phyloP scores from a whole-genome alignment of 176 grass and related monocot genomes.

The Otatea glauca region DNA sequence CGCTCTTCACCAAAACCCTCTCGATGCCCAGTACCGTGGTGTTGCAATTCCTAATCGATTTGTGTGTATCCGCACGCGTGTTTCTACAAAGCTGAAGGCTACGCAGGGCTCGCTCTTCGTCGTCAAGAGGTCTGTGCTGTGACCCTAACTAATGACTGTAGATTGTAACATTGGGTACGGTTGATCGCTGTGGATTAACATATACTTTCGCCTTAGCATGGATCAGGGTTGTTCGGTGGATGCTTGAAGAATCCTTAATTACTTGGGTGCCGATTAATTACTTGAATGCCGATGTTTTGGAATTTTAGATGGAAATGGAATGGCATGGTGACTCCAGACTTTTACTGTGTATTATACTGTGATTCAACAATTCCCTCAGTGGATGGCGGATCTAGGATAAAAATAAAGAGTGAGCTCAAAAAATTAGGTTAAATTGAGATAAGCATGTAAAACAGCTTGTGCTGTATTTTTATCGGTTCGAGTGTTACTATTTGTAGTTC shows the following conservation, averaged over 20 bases:
- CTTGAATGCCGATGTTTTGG: neutral
- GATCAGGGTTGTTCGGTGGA: neutral
- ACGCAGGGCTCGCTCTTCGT: conserved; percentile 75
- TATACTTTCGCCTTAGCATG: neutral
- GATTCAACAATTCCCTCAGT: too few relatives aligned
- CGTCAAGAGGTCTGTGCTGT: conserved; percentile 63
- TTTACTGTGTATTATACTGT: neutral
- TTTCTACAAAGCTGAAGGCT: conserved; percentile 56
- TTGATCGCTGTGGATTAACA: neutral
- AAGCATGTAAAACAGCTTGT: too few relatives aligned
- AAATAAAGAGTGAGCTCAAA: too few relatives aligned
- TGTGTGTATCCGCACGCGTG: neutral
- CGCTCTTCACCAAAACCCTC: neutral
- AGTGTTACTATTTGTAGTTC: too few relatives aligned
- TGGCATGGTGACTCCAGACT: neutral
- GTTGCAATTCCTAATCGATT: neutral
- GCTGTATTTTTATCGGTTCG: too few relatives aligned
- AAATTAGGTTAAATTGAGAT: too few relatives aligned
- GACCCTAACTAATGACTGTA: neutral
- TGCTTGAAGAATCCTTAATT: neutral
- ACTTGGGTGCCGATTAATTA: neutral
- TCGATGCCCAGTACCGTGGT: neutral
- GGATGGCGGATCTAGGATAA: too few relatives aligned
- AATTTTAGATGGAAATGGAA: neutral
- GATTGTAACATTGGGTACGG: neutral